These are phyloP conservation scores for Fusarium fujikuroi DNA, from an alignment of 2,329 filamentous ascomycete species.

Conservation along the genomic window DNA sequence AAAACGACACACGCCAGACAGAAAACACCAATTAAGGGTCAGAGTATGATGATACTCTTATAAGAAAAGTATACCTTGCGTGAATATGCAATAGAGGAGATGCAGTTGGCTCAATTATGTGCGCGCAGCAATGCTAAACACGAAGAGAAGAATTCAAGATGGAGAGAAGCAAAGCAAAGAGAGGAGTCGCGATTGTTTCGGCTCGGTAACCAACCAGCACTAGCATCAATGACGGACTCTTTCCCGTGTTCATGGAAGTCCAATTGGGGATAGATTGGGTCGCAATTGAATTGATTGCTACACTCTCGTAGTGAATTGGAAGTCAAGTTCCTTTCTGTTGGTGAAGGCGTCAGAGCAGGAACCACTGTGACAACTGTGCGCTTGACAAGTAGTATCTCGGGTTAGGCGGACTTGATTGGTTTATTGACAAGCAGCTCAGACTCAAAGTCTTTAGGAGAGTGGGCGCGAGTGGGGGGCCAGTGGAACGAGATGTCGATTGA, in stretches of 20 bases:
- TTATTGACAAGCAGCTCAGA: conserved; percentile 29
- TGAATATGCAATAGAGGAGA: conserved; percentile 3
- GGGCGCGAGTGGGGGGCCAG: conserved; percentile 35
- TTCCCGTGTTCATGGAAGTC: conserved; percentile 24
- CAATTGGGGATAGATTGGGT: conserved; percentile 38
- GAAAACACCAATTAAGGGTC: conserved; percentile 9
- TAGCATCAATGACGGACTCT: conserved; percentile 16
- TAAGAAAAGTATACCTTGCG: conserved; percentile 5
- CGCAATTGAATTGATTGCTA: conserved; percentile 19
- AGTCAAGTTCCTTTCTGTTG: conserved; percentile 16
- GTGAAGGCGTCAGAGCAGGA: conserved; percentile 10
- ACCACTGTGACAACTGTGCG: conserved; percentile 23
- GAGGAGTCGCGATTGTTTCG: conserved; percentile 9
- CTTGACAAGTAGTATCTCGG: conserved; percentile 10
- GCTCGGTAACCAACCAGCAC: conserved; percentile 18
- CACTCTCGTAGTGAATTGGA: neutral
- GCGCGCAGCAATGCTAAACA: conserved; percentile 19
- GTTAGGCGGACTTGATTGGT: conserved; percentile 15
- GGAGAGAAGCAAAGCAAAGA: conserved; percentile 1
- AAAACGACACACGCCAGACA: conserved; percentile 25
- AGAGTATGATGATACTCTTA: neutral
- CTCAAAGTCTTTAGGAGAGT: conserved; percentile 12
- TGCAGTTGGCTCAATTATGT: conserved; percentile 3
- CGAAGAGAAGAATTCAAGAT: neutral
- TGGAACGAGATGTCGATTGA: conserved; percentile 46